Evolutionary conservation across 306 rosid species (phyloP).

Genomic region (Cicer pinnatifidum): DNA sequence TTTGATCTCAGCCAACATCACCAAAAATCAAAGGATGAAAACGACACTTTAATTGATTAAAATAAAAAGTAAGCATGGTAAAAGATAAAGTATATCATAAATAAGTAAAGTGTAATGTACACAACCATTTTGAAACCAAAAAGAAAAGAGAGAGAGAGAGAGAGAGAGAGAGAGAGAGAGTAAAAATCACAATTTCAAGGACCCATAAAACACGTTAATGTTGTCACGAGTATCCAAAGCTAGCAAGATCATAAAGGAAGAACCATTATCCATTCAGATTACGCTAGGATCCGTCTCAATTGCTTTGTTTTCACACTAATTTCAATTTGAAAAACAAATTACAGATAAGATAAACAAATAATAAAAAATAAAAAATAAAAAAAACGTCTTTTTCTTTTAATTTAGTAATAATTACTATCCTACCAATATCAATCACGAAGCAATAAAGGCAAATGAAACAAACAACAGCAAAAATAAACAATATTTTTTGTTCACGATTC

Average conservation of each 20-base stretch:
- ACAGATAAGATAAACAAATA: not conserved
- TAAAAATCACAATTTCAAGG: constrained; percentile 17
- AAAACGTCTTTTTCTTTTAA: not conserved
- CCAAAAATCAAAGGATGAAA: constrained; percentile 12
- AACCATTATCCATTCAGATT: constrained; percentile 8
- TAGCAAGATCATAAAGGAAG: constrained; percentile 16
- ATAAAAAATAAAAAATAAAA: not conserved
- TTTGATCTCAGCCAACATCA: not conserved
- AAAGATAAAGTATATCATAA: constrained; percentile 1
- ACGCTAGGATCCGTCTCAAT: constrained; percentile 36
- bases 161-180: not conserved
- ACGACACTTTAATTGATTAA: not conserved
- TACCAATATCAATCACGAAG: not conserved
- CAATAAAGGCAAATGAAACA: not conserved
- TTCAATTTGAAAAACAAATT: constrained; percentile 8
- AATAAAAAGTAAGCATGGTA: not conserved
- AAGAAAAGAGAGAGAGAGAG: not conserved
- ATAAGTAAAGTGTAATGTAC: not conserved
- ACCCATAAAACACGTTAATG: constrained; percentile 22
- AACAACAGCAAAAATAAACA: not conserved
- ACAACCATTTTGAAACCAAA: constrained; percentile 6
- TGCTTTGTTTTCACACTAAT: not conserved
- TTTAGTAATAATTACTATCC: not conserved
- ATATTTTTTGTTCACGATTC: not conserved
- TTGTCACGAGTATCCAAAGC: constrained; percentile 15